phyloP scores from a whole-genome alignment of 176 grass and related monocot species.

The Carex cristatella region DNA sequence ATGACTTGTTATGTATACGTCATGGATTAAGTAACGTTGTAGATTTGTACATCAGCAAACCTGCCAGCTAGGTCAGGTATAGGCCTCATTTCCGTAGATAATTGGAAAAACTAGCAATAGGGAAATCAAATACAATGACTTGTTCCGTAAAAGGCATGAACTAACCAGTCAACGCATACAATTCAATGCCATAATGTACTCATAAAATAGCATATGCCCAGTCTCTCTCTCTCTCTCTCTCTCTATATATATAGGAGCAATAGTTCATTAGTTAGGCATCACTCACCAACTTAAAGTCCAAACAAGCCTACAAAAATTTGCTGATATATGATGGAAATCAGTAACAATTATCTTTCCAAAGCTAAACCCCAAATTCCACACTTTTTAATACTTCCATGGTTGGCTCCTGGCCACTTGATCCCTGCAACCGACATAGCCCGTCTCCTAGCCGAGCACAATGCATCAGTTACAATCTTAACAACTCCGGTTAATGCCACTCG shows the following conservation, averaged over 20 bases:
- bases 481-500: slow-evolving; percentile 42
- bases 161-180: too few species aligned
- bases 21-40: too few species aligned
- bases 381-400: slow-evolving; percentile 58
- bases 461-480: slow-evolving; percentile 42
- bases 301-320: not conserved
- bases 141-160: too few species aligned
- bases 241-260: not conserved
- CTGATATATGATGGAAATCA: not conserved
- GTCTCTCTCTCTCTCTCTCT: too few species aligned
- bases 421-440: slow-evolving; percentile 53
- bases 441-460: slow-evolving; percentile 42
- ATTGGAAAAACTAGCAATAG: too few species aligned
- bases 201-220: not conserved
- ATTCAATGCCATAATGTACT: too few species aligned
- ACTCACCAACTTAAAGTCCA: not conserved
- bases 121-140: too few species aligned
- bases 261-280: not conserved
- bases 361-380: slow-evolving; percentile 23
- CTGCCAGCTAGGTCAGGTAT: too few species aligned
- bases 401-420: slow-evolving; percentile 40
- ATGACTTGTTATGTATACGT: too few species aligned
- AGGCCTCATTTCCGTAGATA: too few species aligned
- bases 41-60: too few species aligned
- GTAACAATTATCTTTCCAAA: not conserved